Evolutionary conservation across 2,329 filamentous ascomycete species (phyloP).

Genomic region (Penicillium sp.): DNA sequence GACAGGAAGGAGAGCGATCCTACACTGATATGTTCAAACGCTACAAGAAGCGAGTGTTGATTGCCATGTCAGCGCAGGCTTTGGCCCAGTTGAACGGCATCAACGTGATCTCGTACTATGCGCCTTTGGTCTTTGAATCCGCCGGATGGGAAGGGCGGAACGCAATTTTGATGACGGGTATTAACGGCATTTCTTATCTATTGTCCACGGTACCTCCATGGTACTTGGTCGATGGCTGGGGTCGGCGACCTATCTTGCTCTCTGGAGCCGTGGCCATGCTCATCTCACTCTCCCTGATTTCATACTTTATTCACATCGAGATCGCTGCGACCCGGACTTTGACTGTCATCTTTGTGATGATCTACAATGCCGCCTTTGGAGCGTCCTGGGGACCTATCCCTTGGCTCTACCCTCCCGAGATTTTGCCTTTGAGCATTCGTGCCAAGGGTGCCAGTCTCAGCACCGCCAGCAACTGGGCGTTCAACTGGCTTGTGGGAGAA

Average conservation of each 20-base stretch:
- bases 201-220: constrained; percentile 92
- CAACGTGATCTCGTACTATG: constrained; percentile 99
- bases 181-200: constrained; percentile 91
- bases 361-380: constrained; percentile 96
- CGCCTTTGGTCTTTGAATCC: constrained; percentile 92
- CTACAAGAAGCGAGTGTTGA: constrained; percentile 90
- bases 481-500: constrained; percentile 96
- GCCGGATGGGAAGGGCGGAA: constrained; percentile 92
- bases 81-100: constrained; percentile 97
- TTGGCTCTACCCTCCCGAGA: constrained; percentile 98
- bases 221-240: constrained; percentile 94
- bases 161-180: constrained; percentile 94
- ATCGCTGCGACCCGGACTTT: constrained; percentile 73
- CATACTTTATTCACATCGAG: constrained; percentile 93
- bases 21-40: constrained; percentile 94
- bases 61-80: constrained; percentile 97
- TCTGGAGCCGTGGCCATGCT: constrained; percentile 90
- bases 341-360: constrained; percentile 94
- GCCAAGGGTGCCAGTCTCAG: constrained; percentile 96
- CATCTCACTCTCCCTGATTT: constrained; percentile 82
- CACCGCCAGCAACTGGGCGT: constrained; percentile 96
- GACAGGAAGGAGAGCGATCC: constrained; percentile 90
- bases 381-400: constrained; percentile 98
- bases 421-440: constrained; percentile 91
- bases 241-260: constrained; percentile 83